These are phyloP conservation scores for Neurospora discreta DNA, from an alignment of 495 filamentous ascomycete genomes.

Conservation along the genomic window DNA sequence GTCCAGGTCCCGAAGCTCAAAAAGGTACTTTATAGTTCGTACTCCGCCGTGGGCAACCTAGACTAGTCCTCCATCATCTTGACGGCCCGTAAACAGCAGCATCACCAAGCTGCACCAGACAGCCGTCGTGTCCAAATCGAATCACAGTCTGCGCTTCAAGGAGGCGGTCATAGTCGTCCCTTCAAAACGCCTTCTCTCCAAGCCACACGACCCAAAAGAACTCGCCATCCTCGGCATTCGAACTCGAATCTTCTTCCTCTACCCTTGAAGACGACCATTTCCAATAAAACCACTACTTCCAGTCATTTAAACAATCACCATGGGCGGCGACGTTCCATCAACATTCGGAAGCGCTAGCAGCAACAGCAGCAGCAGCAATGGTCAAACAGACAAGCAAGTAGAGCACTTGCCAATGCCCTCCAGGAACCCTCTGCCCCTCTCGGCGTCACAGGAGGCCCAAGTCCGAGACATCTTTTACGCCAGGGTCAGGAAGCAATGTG, in stretches of 20 bases:
- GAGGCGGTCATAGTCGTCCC: neutral
- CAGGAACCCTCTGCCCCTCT: constrained; percentile 83
- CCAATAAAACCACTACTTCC: neutral
- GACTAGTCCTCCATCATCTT: neutral
- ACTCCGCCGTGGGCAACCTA: neutral
- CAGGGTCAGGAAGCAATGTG: constrained; percentile 67
- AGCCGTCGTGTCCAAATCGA: neutral
- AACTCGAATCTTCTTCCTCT: neutral
- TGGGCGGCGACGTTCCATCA: constrained; percentile 19
- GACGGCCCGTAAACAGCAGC: neutral
- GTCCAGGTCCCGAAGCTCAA: neutral
- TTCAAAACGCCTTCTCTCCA: neutral
- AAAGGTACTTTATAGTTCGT: neutral
- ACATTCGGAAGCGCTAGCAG: neutral
- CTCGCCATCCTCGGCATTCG: neutral
- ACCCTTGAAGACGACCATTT: neutral
- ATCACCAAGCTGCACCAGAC: neutral
- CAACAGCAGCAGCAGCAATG: neutral
- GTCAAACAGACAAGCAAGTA: neutral
- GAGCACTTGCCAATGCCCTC: constrained; percentile 44
- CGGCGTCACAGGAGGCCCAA: constrained; percentile 80
- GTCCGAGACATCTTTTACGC: constrained; percentile 85
- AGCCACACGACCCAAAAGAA: neutral
- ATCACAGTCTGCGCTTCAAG: neutral
- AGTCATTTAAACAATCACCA: constrained; percentile 22